Conservation (phyloP, 2,329 filamentous ascomycete species). For the Epichloe festucae region DNA sequence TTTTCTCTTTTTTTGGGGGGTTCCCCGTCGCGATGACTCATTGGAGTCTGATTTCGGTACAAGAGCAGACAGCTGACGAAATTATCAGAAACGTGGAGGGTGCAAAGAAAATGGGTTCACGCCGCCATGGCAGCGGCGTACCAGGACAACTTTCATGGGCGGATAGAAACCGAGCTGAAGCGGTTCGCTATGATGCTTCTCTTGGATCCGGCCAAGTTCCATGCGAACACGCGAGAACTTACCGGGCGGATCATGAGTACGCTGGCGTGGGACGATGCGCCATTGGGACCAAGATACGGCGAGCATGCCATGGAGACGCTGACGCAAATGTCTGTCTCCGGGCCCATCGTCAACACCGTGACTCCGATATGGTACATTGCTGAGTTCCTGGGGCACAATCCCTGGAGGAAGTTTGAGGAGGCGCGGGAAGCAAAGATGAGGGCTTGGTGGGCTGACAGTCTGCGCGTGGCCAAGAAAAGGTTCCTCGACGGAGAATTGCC, state of each 20-base stretch:
- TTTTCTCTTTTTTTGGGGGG: too few species aligned
- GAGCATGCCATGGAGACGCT: slow-evolving; percentile 33
- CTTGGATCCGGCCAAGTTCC: slow-evolving; percentile 32
- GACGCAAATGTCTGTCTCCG: slow-evolving; percentile 38
- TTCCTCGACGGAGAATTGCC: slow-evolving; percentile 28
- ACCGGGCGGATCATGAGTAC: slow-evolving; percentile 37
- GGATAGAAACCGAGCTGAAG: slow-evolving; percentile 33
- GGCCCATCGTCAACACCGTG: slow-evolving; percentile 36
- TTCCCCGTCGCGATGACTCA: too few species aligned
- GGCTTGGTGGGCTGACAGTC: slow-evolving; percentile 32
- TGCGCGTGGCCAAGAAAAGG: slow-evolving; percentile 27
- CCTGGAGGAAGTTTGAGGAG: slow-evolving; percentile 34
- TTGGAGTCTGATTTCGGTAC: neutral
- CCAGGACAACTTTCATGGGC: slow-evolving; percentile 31
- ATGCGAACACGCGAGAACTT: slow-evolving; percentile 33
- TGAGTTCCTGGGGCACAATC: slow-evolving; percentile 26
- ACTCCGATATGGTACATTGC: slow-evolving; percentile 34
- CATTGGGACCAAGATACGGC: slow-evolving; percentile 31
- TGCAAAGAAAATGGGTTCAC: slow-evolving; percentile 38
- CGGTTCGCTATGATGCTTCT: slow-evolving; percentile 33
- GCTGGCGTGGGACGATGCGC: slow-evolving; percentile 36
- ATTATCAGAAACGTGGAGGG: slow-evolving; percentile 31
- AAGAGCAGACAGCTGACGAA: neutral
- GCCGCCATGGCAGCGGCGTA: slow-evolving; percentile 31
- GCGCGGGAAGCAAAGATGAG: slow-evolving; percentile 29